Percentiles rank a stretch among this genome's conserved stretches.
These are phyloP conservation scores for Alternaria rosae DNA, from an alignment of 2,329 filamentous ascomycete genomes.

Conservation along the genomic window DNA sequence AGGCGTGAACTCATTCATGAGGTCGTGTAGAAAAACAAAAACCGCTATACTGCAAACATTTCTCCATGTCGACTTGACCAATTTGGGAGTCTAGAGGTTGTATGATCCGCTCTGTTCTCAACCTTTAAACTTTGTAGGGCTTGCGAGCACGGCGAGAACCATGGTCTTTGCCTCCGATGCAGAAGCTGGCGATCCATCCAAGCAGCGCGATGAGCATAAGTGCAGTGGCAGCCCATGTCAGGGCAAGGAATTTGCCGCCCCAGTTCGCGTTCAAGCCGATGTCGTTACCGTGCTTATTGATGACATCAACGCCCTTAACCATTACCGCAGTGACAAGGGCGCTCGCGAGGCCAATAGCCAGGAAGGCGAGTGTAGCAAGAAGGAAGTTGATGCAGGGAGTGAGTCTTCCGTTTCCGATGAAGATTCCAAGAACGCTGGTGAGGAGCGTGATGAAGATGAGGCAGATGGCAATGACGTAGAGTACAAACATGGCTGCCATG, in stretches of 20 bases:
- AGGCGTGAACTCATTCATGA: background rate
- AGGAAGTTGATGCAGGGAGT: slow-evolving; percentile 60
- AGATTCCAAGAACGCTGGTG: slow-evolving; percentile 54
- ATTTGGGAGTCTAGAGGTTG: background rate
- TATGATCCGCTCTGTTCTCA: background rate
- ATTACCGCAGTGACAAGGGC: slow-evolving; percentile 73
- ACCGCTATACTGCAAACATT: background rate
- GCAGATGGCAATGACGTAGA: slow-evolving; percentile 66
- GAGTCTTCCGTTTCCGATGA: slow-evolving; percentile 53
- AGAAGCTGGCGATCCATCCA: slow-evolving; percentile 42
- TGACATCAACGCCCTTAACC: slow-evolving; percentile 59
- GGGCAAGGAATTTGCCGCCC: slow-evolving; percentile 63
- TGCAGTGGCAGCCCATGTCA: slow-evolving; percentile 66
- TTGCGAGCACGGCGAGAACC: background rate
- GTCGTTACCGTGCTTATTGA: slow-evolving; percentile 62
- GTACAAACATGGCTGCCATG: slow-evolving; percentile 62
- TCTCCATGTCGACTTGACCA: background rate
- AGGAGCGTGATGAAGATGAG: slow-evolving; percentile 61
- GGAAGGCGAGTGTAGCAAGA: slow-evolving; percentile 60
- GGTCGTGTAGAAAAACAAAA: background rate
- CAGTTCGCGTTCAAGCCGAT: slow-evolving; percentile 59
- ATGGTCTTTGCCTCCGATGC: slow-evolving; percentile 23
- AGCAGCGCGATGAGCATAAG: slow-evolving; percentile 51
- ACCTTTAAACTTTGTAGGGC: background rate
- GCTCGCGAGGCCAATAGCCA: slow-evolving; percentile 73